phyloP scores from a whole-genome alignment of 2,329 filamentous ascomycete genomes.

The Xylogone sp. region DNA sequence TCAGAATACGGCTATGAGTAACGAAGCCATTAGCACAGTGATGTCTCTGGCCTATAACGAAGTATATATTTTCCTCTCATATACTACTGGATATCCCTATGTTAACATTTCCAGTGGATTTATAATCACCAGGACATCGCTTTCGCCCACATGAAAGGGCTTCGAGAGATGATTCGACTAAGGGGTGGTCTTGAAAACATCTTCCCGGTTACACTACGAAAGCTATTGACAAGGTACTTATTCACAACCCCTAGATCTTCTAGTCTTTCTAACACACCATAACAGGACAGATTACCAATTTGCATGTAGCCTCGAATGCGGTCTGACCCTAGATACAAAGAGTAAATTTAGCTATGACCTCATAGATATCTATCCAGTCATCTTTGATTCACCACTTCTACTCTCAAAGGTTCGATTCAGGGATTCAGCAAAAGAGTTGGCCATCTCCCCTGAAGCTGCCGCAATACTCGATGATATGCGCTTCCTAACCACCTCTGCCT shows the following conservation, averaged over 20 bases:
- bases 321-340: conserved; percentile 21
- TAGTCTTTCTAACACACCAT: conserved; percentile 1
- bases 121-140: conserved; percentile 26
- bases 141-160: conserved; percentile 27
- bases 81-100: conserved; percentile 4
- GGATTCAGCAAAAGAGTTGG: conserved; percentile 8
- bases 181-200: conserved; percentile 22
- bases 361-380: conserved; percentile 14
- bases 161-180: conserved; percentile 25
- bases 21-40: conserved; percentile 25
- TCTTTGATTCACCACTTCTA: conserved; percentile 23
- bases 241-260: neutral
- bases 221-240: neutral
- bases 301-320: conserved; percentile 26
- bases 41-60: conserved; percentile 29
- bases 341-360: conserved; percentile 8
- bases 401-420: conserved; percentile 15
- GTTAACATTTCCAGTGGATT: neutral
- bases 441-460: conserved; percentile 15
- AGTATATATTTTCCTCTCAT: conserved; percentile 7
- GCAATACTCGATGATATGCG: conserved; percentile 26
- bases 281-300: conserved; percentile 28
- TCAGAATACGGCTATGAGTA: conserved; percentile 15
- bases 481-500: conserved; percentile 21
- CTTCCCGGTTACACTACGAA: neutral